A percentile compares a stretch with the other conserved stretches of the same genome.
Evolutionary conservation across 495 filamentous ascomycete genomes (phyloP).

Genomic region (Pseudomonodictys pantanalensis): DNA sequence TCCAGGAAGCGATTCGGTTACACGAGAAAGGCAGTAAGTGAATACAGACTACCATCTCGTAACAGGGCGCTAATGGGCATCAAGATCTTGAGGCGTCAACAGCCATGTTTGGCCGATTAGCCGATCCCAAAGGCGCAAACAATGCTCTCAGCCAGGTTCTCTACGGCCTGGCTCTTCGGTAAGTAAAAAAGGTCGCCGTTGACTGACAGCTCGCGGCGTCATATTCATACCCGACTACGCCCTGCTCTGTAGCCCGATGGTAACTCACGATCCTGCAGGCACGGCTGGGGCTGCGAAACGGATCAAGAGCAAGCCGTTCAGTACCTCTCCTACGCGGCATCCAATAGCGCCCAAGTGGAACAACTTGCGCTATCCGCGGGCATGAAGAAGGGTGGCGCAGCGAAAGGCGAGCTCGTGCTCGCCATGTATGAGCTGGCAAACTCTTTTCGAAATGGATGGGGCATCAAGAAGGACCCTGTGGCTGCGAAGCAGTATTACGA

Average conservation of each 20-base stretch:
- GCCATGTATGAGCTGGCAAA: slow-evolving; percentile 95
- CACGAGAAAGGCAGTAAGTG: slow-evolving; percentile 75
- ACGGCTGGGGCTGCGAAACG: slow-evolving; percentile 86
- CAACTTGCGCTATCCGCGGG: slow-evolving; percentile 76
- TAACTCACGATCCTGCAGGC: slow-evolving; percentile 51
- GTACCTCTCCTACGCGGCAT: slow-evolving; percentile 85
- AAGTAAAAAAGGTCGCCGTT: slow-evolving; percentile 37
- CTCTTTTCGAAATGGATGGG: slow-evolving; percentile 96
- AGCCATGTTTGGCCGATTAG: slow-evolving; percentile 78
- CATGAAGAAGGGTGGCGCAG: slow-evolving; percentile 86
- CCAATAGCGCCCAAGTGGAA: slow-evolving; percentile 84
- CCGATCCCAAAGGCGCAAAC: slow-evolving; percentile 79
- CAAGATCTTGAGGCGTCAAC: slow-evolving; percentile 68
- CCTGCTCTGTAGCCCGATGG: neutral
- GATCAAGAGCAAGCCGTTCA: slow-evolving; percentile 70
- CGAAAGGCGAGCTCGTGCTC: slow-evolving; percentile 96
- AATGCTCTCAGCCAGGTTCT: slow-evolving; percentile 95
- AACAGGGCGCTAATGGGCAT: neutral
- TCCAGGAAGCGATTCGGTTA: slow-evolving; percentile 92
- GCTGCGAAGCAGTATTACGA: slow-evolving; percentile 95
- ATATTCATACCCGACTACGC: slow-evolving; percentile 14
- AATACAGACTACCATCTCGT: slow-evolving; percentile 1
- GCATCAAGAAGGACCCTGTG: slow-evolving; percentile 79
- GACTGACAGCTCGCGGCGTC: neutral
- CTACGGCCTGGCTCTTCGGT: slow-evolving; percentile 91